A percentile compares a stretch with the other conserved stretches of the same genome.
phyloP scores from a whole-genome alignment of 805 yeast genomes.

The Torulaspora franciscae region DNA sequence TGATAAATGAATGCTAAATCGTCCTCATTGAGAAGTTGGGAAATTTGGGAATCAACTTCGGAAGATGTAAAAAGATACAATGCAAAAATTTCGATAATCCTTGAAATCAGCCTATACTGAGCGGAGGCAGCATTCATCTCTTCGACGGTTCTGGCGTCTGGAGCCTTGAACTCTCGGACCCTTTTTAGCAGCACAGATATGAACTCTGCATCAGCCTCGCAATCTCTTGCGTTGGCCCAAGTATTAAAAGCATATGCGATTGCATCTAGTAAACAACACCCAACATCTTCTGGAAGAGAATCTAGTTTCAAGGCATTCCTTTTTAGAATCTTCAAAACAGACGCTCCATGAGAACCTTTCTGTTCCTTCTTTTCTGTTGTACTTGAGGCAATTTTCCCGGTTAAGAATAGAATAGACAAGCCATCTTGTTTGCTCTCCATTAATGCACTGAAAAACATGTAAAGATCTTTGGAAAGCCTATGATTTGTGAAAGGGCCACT shows the following conservation, averaged over 20 bases:
- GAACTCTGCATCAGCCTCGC: slow-evolving; percentile 42
- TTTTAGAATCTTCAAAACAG: slow-evolving; percentile 55
- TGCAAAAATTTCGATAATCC: slow-evolving; percentile 71
- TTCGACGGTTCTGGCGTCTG: slow-evolving; percentile 8
- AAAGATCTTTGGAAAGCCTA: slow-evolving; percentile 49
- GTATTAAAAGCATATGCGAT: slow-evolving; percentile 69
- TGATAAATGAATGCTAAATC: slow-evolving; percentile 37
- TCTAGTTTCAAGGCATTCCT: slow-evolving; percentile 48
- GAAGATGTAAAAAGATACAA: slow-evolving; percentile 59
- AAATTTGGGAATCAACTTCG: slow-evolving; percentile 40
- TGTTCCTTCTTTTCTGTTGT: slow-evolving; percentile 15
- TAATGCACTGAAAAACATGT: slow-evolving; percentile 61
- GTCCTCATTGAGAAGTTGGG: slow-evolving; percentile 38
- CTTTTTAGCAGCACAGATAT: slow-evolving; percentile 36
- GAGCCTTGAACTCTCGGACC: slow-evolving; percentile 34
- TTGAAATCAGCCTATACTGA: slow-evolving; percentile 54
- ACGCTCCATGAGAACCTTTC: slow-evolving; percentile 19
- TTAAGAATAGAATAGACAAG: slow-evolving; percentile 61
- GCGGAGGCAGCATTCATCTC: slow-evolving; percentile 43
- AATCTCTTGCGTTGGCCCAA: slow-evolving; percentile 63
- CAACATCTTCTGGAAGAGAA: slow-evolving; percentile 55
- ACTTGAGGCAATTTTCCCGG: slow-evolving; percentile 43
- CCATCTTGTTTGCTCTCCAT: slow-evolving; percentile 75
- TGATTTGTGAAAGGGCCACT: slow-evolving; percentile 51
- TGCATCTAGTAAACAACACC: slow-evolving; percentile 65